Base-by-base conservation (phyloP, 148 eudicot genomes). In the Bassia scoparia region DNA sequence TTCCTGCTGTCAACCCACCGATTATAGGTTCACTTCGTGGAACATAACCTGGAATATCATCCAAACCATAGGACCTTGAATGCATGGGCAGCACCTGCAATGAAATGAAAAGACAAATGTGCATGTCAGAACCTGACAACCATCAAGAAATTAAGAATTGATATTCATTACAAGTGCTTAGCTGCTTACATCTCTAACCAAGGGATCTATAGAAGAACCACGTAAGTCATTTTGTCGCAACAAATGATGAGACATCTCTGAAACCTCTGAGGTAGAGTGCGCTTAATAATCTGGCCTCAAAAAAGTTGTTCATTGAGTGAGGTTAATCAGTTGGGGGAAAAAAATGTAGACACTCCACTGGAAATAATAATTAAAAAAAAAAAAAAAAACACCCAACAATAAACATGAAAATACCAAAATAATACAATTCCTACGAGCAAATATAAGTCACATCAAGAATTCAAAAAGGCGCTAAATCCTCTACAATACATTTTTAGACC, bases 51-150 rank as follows among this genome's bases (percentile, higher is more conserved):
- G 75, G 29, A 48, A 80, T 67, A 75, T 76, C 84, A 69, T 87
- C 89, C 58, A 83, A 64, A 18, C 91, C 89, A 80, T 84, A 90
- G 60, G 85, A 75, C 74, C 87, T 83, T 62, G 83, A 69, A 60
- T 78, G 86, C 61, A 79, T 43, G 27, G 87, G 75, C 46, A 83
- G 67, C 21, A 81, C 78, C 92, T 88, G 65, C 61, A 66, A 77
- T 50, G 35, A 66, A 60, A 41, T 8, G 52, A 74, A 64, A 65
- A 15, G 9, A 72, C 38, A 41, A 9, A 80, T 49, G 68, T 29
- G 49, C 59, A 29, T 3, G 14, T 69, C 26, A 74, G 24, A 67
- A 62, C 31, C 48, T 10, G 18, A 56, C 31, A 49, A 64, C 49
- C 24, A 34, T n/a, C n/a, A 65, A 23, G 61, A 2, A 64, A n/a